phyloP scores from a whole-genome alignment of 805 yeast species.

The Wickerhamiella galacta region DNA sequence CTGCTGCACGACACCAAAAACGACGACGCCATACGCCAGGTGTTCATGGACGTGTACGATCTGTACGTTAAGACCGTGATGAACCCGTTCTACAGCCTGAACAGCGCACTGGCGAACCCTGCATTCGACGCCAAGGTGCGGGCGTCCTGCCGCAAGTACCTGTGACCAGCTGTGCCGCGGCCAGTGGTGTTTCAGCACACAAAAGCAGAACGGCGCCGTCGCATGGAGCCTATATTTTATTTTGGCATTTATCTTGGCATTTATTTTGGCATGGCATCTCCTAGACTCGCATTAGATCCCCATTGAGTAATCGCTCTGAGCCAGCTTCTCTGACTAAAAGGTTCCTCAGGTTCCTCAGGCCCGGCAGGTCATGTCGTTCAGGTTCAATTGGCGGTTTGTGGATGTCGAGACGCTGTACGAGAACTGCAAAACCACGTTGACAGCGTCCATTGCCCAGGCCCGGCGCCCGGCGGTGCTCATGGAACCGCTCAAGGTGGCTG shows the following conservation, averaged over 20 bases:
- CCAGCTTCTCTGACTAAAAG: too few species aligned
- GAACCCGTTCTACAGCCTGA: constrained; percentile 71
- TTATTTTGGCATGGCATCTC: too few species aligned
- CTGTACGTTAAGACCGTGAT: constrained; percentile 69
- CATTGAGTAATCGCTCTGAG: too few species aligned
- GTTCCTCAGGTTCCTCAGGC: too few species aligned
- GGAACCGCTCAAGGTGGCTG: constrained; percentile 40
- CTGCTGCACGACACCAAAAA: constrained; percentile 45
- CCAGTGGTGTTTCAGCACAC: too few species aligned
- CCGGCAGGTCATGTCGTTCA: constrained; percentile 25
- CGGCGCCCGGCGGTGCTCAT: constrained; percentile 19
- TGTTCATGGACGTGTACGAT: constrained; percentile 74
- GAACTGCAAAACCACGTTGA: constrained; percentile 32
- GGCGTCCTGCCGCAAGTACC: constrained; percentile 55
- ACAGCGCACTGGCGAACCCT: constrained; percentile 56
- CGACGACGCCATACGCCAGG: constrained; percentile 67
- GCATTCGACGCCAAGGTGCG: constrained; percentile 64
- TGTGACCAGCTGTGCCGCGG: too few species aligned
- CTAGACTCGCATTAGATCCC: too few species aligned
- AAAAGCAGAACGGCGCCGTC: too few species aligned
- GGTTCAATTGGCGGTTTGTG: constrained; percentile 62
- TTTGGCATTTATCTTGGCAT: too few species aligned
- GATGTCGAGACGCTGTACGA: constrained; percentile 45
- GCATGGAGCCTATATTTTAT: too few species aligned
- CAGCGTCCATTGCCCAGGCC: constrained; percentile 19